These are phyloP conservation scores for Nasturtium officinale DNA, from an alignment of 345 rosid genomes.

Conservation along the genomic window DNA sequence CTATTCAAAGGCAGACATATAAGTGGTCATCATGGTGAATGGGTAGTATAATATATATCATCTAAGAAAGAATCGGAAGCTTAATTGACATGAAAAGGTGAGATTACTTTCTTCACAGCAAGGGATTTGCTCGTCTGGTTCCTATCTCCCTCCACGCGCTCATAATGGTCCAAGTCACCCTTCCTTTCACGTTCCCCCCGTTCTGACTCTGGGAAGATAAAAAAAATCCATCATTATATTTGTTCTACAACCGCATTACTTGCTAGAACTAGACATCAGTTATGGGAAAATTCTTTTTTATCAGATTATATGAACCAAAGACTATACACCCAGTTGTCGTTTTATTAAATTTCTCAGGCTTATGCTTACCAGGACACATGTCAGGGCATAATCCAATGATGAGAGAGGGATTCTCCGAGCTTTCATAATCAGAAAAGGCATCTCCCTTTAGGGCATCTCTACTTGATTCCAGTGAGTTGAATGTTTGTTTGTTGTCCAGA, in stretches of 20 bases:
- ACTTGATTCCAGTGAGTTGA: constrained; percentile 43
- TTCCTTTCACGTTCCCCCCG: constrained; percentile 94
- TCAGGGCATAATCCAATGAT: constrained; percentile 82
- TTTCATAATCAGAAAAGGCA: constrained; percentile 53
- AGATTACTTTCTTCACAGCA: constrained; percentile 74
- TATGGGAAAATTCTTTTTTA: constrained; percentile 22
- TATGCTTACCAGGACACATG: constrained; percentile 87
- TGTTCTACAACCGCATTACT: constrained; percentile 14
- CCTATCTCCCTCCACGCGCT: constrained; percentile 91
- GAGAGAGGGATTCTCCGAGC: constrained; percentile 53
- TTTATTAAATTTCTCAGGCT: constrained; percentile 25
- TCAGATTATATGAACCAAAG: constrained; percentile 27
- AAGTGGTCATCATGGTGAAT: constrained; percentile 37
- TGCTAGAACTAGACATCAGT: constrained; percentile 16
- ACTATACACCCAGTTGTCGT: constrained; percentile 17
- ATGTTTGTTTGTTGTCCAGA: constrained; percentile 43
- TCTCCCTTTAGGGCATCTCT: constrained; percentile 48
- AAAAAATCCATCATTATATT: constrained; percentile 21
- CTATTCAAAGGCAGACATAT: constrained; percentile 48
- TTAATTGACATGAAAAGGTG: constrained; percentile 11
- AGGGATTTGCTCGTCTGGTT: constrained; percentile 81
- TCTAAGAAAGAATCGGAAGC: constrained; percentile 20
- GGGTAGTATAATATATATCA: constrained; percentile 11
- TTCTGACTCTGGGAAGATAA: constrained; percentile 68
- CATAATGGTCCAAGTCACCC: constrained; percentile 95